Conservation (phyloP, 192 early-diverging fungal species). For the Dissophora ornata region DNA sequence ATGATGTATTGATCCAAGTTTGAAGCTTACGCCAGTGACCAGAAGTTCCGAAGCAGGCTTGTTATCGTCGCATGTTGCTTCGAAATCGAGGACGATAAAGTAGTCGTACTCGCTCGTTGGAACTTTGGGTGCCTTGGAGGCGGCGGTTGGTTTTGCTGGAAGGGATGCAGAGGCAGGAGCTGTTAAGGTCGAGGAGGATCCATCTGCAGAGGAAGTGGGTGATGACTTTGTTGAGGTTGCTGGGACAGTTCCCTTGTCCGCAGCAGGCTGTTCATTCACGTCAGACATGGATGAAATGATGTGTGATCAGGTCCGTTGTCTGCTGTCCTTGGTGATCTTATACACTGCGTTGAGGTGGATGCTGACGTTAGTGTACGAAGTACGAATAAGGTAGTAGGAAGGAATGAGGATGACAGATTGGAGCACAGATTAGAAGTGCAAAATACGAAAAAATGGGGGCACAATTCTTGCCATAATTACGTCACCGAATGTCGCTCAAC, state of each 20-base stretch:
- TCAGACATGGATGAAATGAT: constrained; percentile 6
- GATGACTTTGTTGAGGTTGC: constrained; percentile 1
- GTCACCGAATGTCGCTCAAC: not conserved
- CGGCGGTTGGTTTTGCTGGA: constrained; percentile 29
- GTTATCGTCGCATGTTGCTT: constrained; percentile 81
- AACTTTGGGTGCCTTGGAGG: constrained; percentile 38
- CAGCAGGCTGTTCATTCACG: constrained; percentile 1
- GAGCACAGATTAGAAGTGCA: too few relatives aligned
- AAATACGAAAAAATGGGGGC: too few relatives aligned
- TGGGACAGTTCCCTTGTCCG: not conserved
- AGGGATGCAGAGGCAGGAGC: constrained; percentile 17
- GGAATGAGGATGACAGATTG: too few relatives aligned
- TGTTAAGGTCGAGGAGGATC: constrained; percentile 4
- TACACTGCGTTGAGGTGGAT: not conserved
- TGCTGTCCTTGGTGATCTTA: too few relatives aligned
- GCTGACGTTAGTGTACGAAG: too few relatives aligned
- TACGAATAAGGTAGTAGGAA: too few relatives aligned
- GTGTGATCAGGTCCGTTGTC: not conserved
- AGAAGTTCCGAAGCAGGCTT: constrained; percentile 66
- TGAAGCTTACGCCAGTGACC: constrained; percentile 64
- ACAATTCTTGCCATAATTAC: not conserved
- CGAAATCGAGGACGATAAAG: constrained; percentile 73
- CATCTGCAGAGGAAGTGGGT: constrained; percentile 1
- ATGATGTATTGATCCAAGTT: too few relatives aligned
- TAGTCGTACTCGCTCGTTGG: constrained; percentile 60